These are phyloP conservation scores for Penicillium digitatum DNA, from an alignment of 2,329 filamentous ascomycete species.

Conservation along the genomic window DNA sequence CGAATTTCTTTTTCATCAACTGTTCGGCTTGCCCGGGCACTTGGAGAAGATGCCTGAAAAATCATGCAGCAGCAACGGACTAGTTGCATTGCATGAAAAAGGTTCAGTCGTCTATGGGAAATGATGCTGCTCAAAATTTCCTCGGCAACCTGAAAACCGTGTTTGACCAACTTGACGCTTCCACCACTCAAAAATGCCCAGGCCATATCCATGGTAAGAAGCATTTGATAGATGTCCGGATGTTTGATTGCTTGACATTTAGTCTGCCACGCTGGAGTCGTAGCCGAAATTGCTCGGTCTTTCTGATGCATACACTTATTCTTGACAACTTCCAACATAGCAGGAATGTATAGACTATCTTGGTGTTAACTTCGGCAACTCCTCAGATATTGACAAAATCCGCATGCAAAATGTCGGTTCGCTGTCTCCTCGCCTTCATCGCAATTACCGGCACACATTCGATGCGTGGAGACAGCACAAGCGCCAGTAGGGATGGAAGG, in stretches of 20 bases:
- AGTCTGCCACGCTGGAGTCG: neutral
- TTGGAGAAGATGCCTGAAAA: neutral
- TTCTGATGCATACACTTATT: neutral
- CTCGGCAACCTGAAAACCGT: neutral
- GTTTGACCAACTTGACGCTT: neutral
- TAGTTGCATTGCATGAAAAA: neutral
- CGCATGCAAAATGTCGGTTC: slow-evolving; percentile 27
- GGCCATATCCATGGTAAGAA: neutral
- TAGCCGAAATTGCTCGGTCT: neutral
- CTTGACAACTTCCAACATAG: neutral
- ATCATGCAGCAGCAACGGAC: accelerated
- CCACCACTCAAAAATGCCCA: neutral
- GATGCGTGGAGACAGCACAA: slow-evolving; percentile 26
- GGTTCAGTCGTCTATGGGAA: too few relatives aligned
- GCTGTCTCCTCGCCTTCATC: slow-evolving; percentile 15
- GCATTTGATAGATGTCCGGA: neutral
- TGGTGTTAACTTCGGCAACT: slow-evolving; percentile 23
- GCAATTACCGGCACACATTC: slow-evolving; percentile 22
- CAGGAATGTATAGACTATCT: slow-evolving; percentile 20
- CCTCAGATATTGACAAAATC: slow-evolving; percentile 26
- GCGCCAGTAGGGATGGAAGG: slow-evolving; percentile 17
- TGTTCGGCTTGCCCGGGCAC: neutral
- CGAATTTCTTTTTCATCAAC: neutral
- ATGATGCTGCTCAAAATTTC: neutral
- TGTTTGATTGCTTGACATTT: neutral